Percentiles rank a stretch among this genome's conserved stretches.
Evolutionary conservation across 306 rosid species (phyloP).

Genomic region (Hippophae gyantsensis): DNA sequence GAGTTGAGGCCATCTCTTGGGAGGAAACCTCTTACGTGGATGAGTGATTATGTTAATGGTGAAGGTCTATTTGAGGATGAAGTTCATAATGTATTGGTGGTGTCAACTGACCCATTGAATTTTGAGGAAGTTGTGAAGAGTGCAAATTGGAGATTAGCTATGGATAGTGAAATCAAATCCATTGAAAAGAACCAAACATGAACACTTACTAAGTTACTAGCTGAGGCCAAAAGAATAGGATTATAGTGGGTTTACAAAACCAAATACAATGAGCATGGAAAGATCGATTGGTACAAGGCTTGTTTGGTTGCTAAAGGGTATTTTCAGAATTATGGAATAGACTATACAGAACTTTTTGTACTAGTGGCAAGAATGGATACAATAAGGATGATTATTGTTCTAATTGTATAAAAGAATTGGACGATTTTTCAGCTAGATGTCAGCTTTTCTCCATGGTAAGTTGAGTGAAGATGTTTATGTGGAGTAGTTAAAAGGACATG

Average conservation of each 20-base stretch:
- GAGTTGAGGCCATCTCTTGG: background rate
- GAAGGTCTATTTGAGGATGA: constrained; percentile 14
- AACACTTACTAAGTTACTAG: background rate
- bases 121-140: constrained; percentile 13
- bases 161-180: constrained; percentile 3
- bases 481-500: constrained; percentile 9
- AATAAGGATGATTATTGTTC: constrained; percentile 9
- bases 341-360: constrained; percentile 9
- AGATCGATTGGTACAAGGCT: background rate
- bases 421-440: constrained; percentile 1
- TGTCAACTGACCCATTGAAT: background rate
- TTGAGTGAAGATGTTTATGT: constrained; percentile 11
- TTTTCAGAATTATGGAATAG: background rate
- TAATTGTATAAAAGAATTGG: background rate
- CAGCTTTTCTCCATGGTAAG: constrained; percentile 7
- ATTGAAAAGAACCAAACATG: background rate
- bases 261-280: constrained; percentile 1
- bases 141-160: constrained; percentile 4
- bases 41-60: constrained; percentile 13
- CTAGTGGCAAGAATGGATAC: constrained; percentile 14
- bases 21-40: background rate
- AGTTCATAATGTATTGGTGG: constrained; percentile 1
- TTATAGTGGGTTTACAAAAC: constrained; percentile 11
- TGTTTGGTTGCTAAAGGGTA: constrained; percentile 1
- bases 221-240: constrained; percentile 2